These are phyloP conservation scores for Schwanniomyces occidentalis DNA, from an alignment of 805 yeast species.

Conservation along the genomic window DNA sequence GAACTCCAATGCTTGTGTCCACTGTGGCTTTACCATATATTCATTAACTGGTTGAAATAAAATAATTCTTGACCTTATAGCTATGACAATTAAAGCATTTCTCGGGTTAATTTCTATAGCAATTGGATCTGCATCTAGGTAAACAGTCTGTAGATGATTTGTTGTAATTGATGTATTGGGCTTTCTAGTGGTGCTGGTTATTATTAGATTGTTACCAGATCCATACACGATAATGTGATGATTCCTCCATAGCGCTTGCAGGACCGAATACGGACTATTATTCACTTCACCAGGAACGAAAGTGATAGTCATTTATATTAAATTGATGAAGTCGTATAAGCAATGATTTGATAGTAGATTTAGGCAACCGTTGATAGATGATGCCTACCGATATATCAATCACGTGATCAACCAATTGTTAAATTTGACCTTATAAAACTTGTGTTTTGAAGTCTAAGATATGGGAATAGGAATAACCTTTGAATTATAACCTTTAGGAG, in stretches of 20 bases:
- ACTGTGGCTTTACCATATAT: slow-evolving; percentile 42
- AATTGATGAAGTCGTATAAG: too few species aligned
- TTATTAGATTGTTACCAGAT: slow-evolving; percentile 84
- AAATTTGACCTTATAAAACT: too few species aligned
- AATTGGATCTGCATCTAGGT: slow-evolving; percentile 63
- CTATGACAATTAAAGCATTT: slow-evolving; percentile 62
- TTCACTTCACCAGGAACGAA: slow-evolving; percentile 89
- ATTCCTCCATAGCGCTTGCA: slow-evolving; percentile 65
- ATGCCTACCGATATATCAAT: too few species aligned
- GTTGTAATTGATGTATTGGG: slow-evolving; percentile 8
- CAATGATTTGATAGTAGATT: too few species aligned
- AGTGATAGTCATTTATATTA: slow-evolving; percentile 65
- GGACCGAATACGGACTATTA: slow-evolving; percentile 50
- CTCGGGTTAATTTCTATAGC: slow-evolving; percentile 62
- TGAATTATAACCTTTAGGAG: too few species aligned
- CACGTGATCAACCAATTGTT: too few species aligned
- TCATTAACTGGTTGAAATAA: slow-evolving; percentile 61
- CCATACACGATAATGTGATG: slow-evolving; percentile 70
- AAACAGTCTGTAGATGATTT: slow-evolving; percentile 70
- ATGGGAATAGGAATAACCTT: too few species aligned
- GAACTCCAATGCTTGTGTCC: slow-evolving; percentile 40
- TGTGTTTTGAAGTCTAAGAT: too few species aligned
- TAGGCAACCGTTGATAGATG: too few species aligned
- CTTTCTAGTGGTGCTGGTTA: slow-evolving; percentile 22
- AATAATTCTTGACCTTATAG: slow-evolving; percentile 42